Base-by-base conservation (phyloP, 2,329 filamentous ascomycete genomes). In the Aspergillus aculeatus region DNA sequence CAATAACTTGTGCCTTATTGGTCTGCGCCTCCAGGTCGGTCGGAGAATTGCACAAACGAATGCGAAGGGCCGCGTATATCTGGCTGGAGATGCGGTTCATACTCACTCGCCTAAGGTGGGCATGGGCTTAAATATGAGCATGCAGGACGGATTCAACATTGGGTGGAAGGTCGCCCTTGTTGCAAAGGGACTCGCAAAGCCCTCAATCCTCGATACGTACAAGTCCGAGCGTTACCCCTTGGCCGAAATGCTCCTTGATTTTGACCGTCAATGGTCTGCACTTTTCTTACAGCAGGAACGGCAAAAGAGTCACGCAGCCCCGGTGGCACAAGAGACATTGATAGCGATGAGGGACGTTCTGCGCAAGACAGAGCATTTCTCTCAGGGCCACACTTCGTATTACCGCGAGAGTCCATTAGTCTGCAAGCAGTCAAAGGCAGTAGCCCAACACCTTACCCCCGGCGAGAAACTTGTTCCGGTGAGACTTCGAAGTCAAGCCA, bases 231-330 rank as follows among this genome's bases (percentile, higher is more conserved):
- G 87, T 1, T 80, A 83, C 7, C 79, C 77, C 14, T 83, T 90
- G 2, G 89, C 88, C 0, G 78, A 86, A 60, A 83, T 87, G 49
- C 81, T 91, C 0, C 89, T 91, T 62, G 78, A 81, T 6, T 86
- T 87, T 60, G 85, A 87, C 66, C 82, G 83, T 58, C 53, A 41
- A 41, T 59, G 51, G 44, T 55, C 50, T 9, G 41, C 57, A 5
- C 38, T 59, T 10, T 62, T 62, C 12, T 24, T 51, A 19, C 41
- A 48, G 26, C 32, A 44, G 21, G 41, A 55, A n/a, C 26, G 35
- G 9, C 26, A 44, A 1, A 21, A 21, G 2, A 14, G 5, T 12
- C 21, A 19, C 38, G 21, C 31, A 32, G 31, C 24, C 9, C 26
- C 32, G 16, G 35, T 35, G 11, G 26, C 24, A 5, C 19, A 57